Evolutionary conservation across 2,329 filamentous ascomycete genomes (phyloP), one percentile per base, ranked within the genome.

Genomic region (Penicillium sp.): DNA sequence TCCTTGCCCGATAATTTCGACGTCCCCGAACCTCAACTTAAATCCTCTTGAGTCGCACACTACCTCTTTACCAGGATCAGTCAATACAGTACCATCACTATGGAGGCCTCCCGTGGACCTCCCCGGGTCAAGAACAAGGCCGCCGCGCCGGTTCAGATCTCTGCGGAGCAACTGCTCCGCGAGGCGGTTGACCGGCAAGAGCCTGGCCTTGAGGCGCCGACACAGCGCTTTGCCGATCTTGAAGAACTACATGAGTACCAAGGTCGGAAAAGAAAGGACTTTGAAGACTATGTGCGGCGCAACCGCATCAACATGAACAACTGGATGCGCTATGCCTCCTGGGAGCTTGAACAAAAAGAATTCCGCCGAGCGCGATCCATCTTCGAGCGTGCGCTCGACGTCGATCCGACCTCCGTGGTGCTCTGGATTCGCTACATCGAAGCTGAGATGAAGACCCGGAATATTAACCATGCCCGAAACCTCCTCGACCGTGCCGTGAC

Each of bases 111-210:
- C 65, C 88, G 93, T 62, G 94, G 93, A 67, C 93, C 94, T 56
- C 93, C 94, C 13, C 83, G 92, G 84, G 94, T 99, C 81, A 97
- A 97, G 78, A 97, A 99, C 82, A 99, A 99, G 88, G 91, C 90
- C 63, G 84, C 94, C 1, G 93, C 93, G 78, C 90, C 89, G 39
- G 81, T 89, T 56, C 88, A 97, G 78, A 96, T 99, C 73, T 95
- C 90, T 64, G 94, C 94, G 64, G 94, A 99, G 77, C 94, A 99
- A 80, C 88, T 99, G 61, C 87, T 99, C 42, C 89, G 94, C 66
- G 94, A 99, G 80, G 94, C 94, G 62, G 94, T 97, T 62, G 94
- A 99, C 77, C 87, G 94, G 59, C 94, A 97, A 78, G 94, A 99
- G 77, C 86, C 88, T 34, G 85, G 85, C 39, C 79, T 97, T 52